These are phyloP conservation scores for Sarocladium kiliense DNA, from an alignment of 2,329 filamentous ascomycete genomes.

Conservation along the genomic window DNA sequence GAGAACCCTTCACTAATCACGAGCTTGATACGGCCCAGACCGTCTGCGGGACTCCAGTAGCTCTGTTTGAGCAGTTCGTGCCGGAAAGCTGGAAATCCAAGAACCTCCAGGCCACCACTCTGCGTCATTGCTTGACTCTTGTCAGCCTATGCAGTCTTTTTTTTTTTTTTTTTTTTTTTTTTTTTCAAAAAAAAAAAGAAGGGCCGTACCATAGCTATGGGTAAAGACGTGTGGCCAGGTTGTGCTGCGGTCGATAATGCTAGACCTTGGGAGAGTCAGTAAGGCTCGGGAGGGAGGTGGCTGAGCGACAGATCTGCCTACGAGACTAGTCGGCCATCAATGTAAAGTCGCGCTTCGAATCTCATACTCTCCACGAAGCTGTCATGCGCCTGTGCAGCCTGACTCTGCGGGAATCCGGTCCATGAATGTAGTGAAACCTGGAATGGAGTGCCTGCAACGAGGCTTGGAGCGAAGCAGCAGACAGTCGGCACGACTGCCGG, in stretches of 20 bases:
- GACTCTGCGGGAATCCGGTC: conserved; percentile 53
- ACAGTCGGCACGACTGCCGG: conserved; percentile 56
- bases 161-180: too few species aligned
- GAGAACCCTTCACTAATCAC: conserved; percentile 69
- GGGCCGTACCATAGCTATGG: conserved; percentile 33
- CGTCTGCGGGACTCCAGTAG: conserved; percentile 67
- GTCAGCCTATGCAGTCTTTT: not conserved
- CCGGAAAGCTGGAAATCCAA: conserved; percentile 70
- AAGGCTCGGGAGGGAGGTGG: not conserved
- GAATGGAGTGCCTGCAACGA: conserved; percentile 54
- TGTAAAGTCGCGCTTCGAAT: conserved; percentile 61
- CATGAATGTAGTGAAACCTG: conserved; percentile 73
- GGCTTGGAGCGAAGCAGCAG: conserved; percentile 66
- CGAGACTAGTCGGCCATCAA: conserved; percentile 63
- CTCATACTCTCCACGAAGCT: conserved; percentile 50
- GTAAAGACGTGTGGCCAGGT: conserved; percentile 46
- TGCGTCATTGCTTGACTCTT: conserved; percentile 35
- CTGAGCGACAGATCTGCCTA: conserved; percentile 23
- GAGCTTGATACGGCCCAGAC: conserved; percentile 70
- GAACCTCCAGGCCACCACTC: conserved; percentile 52
- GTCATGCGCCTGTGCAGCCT: conserved; percentile 50
- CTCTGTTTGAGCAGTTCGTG: conserved; percentile 62
- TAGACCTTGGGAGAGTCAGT: conserved; percentile 37
- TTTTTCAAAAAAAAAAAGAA: not conserved
- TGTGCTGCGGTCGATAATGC: conserved; percentile 45